Percentiles rank a stretch among this genome's conserved stretches.
phyloP scores from a whole-genome alignment of 225 moss, liverwort and hornwort genomes.

The Sphagnum tenellum region DNA sequence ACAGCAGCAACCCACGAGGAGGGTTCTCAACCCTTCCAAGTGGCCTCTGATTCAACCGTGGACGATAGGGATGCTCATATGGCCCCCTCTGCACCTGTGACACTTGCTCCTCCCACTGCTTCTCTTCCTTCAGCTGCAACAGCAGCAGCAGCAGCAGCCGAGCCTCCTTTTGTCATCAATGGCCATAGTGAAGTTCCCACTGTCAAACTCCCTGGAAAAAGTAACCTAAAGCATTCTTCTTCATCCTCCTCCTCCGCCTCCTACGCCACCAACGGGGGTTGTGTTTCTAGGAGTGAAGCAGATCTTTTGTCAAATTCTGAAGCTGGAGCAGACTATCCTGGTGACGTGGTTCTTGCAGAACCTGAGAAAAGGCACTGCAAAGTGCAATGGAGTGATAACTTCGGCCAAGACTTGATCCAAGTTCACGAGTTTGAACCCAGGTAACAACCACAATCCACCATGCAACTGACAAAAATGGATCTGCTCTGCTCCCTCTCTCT shows the following conservation, averaged over 20 bases:
- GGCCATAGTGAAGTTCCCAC: slow-evolving; percentile 45
- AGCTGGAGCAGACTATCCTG: too few relatives aligned
- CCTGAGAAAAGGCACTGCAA: slow-evolving; percentile 25
- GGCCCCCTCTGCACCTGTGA: slow-evolving; percentile 80
- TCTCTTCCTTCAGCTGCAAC: slow-evolving; percentile 8
- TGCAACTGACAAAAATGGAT: too few relatives aligned
- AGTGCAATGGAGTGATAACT: slow-evolving; percentile 82
- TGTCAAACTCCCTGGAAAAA: slow-evolving; percentile 70
- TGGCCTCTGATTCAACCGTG: slow-evolving; percentile 22
- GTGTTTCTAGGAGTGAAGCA: slow-evolving; percentile 11
- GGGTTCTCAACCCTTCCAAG: slow-evolving; percentile 32
- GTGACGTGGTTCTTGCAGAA: slow-evolving; percentile 15
- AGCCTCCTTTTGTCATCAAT: slow-evolving; percentile 42
- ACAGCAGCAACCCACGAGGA: slow-evolving; percentile 9
- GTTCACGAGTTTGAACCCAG: slow-evolving; percentile 97
- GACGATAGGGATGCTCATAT: slow-evolving; percentile 53
- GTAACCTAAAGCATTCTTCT: slow-evolving; percentile 67
- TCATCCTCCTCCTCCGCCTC: slow-evolving; percentile 24
- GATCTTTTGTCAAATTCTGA: too few relatives aligned
- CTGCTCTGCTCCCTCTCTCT: too few relatives aligned
- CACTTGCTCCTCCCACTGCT: slow-evolving; percentile 60
- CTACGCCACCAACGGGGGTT: slow-evolving; percentile 4
- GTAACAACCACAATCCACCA: slow-evolving; percentile 9
- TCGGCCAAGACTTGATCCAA: slow-evolving; percentile 82
- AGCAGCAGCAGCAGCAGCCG: slow-evolving; percentile 35